phyloP scores from a whole-genome alignment of 257 asterid genomes.

The Penstemon newberryi region DNA sequence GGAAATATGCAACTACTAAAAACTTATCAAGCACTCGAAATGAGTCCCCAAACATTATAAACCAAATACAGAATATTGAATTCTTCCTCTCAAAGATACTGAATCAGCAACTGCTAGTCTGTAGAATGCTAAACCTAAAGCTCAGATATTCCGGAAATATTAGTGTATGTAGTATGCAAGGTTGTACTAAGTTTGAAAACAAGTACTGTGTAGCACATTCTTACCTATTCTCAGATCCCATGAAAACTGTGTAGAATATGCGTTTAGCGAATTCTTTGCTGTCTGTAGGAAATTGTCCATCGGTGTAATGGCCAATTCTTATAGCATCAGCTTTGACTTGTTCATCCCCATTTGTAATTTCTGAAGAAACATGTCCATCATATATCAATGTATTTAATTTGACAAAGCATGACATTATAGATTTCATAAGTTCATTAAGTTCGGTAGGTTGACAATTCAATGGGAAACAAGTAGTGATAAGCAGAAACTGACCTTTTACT shows the following conservation, averaged over 20 bases:
- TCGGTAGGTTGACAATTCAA: background rate
- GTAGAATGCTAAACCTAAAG: conserved; percentile 1
- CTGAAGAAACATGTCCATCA: conserved; percentile 44
- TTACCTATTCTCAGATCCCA: conserved; percentile 96
- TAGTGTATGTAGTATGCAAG: conserved; percentile 9
- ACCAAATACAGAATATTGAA: too few relatives aligned
- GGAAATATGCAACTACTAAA: background rate
- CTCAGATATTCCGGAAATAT: background rate
- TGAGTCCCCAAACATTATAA: conserved; percentile 1
- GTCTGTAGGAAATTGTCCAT: conserved; percentile 79
- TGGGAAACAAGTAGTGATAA: conserved; percentile 5
- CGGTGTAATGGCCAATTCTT: conserved; percentile 76
- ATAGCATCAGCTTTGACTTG: conserved; percentile 90
- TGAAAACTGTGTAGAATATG: conserved; percentile 82
- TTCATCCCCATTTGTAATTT: conserved; percentile 71
- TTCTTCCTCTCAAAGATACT: background rate
- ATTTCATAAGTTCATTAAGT: conserved; percentile 21
- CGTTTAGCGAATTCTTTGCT: conserved; percentile 90
- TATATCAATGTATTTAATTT: conserved; percentile 14
- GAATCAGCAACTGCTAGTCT: background rate
- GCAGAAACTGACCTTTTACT: conserved; percentile 61
- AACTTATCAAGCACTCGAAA: conserved; percentile 13
- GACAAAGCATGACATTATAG: conserved; percentile 7
- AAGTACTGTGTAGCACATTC: conserved; percentile 12
- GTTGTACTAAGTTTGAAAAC: background rate